These are phyloP conservation scores for Sarcodon aspratus DNA, from an alignment of 768 basidiomycete genomes.

Conservation along the genomic window DNA sequence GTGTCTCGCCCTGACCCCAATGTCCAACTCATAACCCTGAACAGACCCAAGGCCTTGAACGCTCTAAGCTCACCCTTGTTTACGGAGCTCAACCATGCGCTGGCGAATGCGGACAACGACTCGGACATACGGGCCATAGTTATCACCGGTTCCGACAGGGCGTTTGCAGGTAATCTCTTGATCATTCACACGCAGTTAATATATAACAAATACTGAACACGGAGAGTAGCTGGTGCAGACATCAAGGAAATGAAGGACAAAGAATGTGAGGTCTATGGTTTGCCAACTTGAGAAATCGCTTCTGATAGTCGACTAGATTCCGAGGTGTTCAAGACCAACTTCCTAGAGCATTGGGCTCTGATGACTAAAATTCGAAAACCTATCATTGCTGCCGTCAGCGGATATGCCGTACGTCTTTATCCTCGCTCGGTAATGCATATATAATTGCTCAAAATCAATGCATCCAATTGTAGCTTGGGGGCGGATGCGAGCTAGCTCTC, in stretches of 20 bases:
- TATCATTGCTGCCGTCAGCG: slow-evolving; percentile 92
- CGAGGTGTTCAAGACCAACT: slow-evolving; percentile 81
- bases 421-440: neutral
- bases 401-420: slow-evolving; percentile 63
- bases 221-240: slow-evolving; percentile 75
- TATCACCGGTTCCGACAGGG: slow-evolving; percentile 83
- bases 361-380: slow-evolving; percentile 76
- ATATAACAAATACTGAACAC: neutral
- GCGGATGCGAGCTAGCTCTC: slow-evolving; percentile 93
- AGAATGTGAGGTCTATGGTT: slow-evolving; percentile 42
- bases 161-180: slow-evolving; percentile 81
- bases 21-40: slow-evolving; percentile 75
- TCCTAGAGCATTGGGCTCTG: slow-evolving; percentile 75
- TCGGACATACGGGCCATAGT: slow-evolving; percentile 73
- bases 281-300: neutral
- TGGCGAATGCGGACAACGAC: slow-evolving; percentile 63
- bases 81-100: slow-evolving; percentile 67
- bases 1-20: slow-evolving; percentile 55
- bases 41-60: slow-evolving; percentile 85
- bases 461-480: slow-evolving; percentile 59
- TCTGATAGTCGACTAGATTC: slow-evolving; percentile 43
- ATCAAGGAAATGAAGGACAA: slow-evolving; percentile 99
- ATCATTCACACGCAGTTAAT: neutral
- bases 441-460: neutral
- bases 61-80: slow-evolving; percentile 79